These are phyloP conservation scores for Sclerotinia borealis DNA, from an alignment of 2,329 filamentous ascomycete species.

Conservation along the genomic window DNA sequence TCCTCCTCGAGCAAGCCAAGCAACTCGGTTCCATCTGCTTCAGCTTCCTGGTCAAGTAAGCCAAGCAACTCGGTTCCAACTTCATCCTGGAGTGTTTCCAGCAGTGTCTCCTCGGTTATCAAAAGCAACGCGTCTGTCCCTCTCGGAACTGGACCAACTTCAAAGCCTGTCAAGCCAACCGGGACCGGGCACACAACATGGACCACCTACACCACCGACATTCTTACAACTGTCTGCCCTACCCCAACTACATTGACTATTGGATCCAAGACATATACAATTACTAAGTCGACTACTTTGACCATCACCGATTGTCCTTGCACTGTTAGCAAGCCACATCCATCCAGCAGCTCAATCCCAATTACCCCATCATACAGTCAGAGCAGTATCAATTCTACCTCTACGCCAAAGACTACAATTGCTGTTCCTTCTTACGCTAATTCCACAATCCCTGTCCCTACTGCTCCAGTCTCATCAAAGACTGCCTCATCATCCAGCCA, in stretches of 20 bases:
- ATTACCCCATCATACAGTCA: background rate
- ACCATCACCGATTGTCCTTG: constrained; percentile 44
- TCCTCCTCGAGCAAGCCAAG: background rate
- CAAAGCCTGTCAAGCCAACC: background rate
- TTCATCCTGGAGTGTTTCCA: background rate
- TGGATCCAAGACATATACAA: constrained; percentile 44
- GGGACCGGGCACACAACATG: constrained; percentile 10
- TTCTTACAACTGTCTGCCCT: constrained; percentile 10
- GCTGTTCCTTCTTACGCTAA: constrained; percentile 7
- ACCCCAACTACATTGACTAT: constrained; percentile 37
- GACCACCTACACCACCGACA: constrained; percentile 11
- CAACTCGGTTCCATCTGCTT: background rate
- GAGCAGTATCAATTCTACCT: constrained; percentile 1
- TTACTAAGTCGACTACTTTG: constrained; percentile 51
- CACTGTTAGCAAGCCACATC: constrained; percentile 27
- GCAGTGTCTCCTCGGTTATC: background rate
- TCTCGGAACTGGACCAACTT: background rate
- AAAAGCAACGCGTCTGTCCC: background rate
- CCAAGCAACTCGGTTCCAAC: background rate
- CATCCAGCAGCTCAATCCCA: background rate
- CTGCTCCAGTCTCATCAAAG: background rate
- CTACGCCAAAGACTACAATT: constrained; percentile 11
- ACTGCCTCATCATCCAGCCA: no score
- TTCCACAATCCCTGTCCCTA: background rate
- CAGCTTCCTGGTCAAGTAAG: background rate